Evolutionary conservation across 2,329 filamentous ascomycete species (phyloP), one percentile per base, ranked within the genome.

Genomic region (Davidsoniella neocaledoniae): DNA sequence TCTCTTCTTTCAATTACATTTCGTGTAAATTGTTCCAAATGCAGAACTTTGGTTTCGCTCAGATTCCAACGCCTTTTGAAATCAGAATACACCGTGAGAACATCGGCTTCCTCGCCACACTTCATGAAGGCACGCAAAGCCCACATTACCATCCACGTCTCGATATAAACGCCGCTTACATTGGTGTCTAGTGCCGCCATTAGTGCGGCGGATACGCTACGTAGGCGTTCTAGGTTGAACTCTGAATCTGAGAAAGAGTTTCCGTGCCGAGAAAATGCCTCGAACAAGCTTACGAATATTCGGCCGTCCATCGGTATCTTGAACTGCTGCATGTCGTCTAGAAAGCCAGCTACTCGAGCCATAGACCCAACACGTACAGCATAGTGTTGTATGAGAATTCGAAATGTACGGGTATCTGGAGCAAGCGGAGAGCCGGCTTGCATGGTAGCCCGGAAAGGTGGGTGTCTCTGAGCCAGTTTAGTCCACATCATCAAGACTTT

Each of bases 231-330:
- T 26, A 69, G 67, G 25, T 77, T 86, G 90, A 91, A 98, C 10
- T 76, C 71, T 0, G 79, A 79, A 10, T 38, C 44, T 1, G 44
- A 23, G 16, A 17, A 41, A 5, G 21, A 23, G 5, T 38, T 43
- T 55, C 79, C 63, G 59, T 94, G 81, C 2, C 68, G 63, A 29
- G 73, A 71, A 60, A 96, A 98, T 0, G 84, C 87, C 57, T 86
- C 81, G 65, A 96, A 84, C 3, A 96, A 68, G 6, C 82, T 73
- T 37, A 91, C 69, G 58, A 90, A 95, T 21, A 94, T 74, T 51
- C 81, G 74, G 5, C 82, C 83, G 54, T 90, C 78, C 14, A 90
- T 66, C 0, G 78, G 75, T 3, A 94, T 69, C 2, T 72, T 66
- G 56, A 79, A 79, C 37, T 68, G 65, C 50, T 75, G 76, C 86